Evolutionary conservation across 441 rosid genomes (phyloP), one percentile per base, ranked within the genome.

Genomic region (Pelargonium citronellum): DNA sequence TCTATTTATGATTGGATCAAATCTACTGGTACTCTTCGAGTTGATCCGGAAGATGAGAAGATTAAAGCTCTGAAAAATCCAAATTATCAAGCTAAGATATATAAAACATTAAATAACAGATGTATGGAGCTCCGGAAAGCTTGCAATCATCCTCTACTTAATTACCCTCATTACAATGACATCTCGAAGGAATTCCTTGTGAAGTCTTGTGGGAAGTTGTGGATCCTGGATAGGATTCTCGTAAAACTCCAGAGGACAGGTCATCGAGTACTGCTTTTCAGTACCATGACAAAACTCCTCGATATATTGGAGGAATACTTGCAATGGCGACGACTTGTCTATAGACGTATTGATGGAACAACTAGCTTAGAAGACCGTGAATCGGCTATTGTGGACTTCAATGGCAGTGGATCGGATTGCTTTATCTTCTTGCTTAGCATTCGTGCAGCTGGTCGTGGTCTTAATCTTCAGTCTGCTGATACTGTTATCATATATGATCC

Each of bases 371-470:
- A 95, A 87, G 98, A 95, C 81, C 94, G 99, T 77, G 99, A 95
- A 79, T 91, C 98, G 37, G 99, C 99, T 77, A 95, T 95, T 62
- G 96, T 95, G 78, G 99, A 91, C 76, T 95, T 91, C 71, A 95
- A 95, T 79, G 84, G 93, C 79, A 87, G 86, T 69, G 75, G n/a
- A 71, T 89, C 99, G 15, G 99, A 92, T 67, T 88, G 92, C 82
- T 95, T 95, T 76, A 91, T 95, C 75, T 95, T 95, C 84, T 81
- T 95, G 86, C 95, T 95, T 49, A 95, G 99, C 71, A 95, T 95
- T 70, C 97, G 98, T 78, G 99, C 99, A 4, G 98, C 99, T 81
- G 98, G 99, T 60, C 85, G 99, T 79, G 99, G 99, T 83, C 98
- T 95, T 75, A 95, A 95, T 87, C 97, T 95, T 79, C 99, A 95